These are phyloP conservation scores for Neoscytalidium dimidiatum DNA, from an alignment of 2,329 filamentous ascomycete genomes.

Conservation along the genomic window DNA sequence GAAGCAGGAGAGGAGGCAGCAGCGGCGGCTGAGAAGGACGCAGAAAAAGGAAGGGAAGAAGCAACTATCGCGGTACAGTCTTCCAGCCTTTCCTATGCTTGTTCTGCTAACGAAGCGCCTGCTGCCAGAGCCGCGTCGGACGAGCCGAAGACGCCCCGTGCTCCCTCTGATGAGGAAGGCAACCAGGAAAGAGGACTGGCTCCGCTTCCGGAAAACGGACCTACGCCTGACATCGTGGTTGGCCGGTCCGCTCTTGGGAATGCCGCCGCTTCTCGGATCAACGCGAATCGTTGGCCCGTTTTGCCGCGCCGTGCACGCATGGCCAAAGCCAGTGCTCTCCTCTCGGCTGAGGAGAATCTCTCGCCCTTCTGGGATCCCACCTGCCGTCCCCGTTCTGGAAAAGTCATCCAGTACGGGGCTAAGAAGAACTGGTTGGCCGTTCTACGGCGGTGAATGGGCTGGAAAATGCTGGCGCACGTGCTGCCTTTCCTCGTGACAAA, in stretches of 20 bases:
- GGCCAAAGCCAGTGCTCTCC: not conserved
- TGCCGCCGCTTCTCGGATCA: not conserved
- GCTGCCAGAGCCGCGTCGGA: not conserved
- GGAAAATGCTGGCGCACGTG: not conserved
- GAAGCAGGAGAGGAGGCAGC: not conserved
- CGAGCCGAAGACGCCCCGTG: not conserved
- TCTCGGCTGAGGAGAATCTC: not conserved
- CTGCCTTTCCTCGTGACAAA: not conserved
- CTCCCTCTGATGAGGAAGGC: not conserved
- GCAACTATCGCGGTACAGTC: not conserved
- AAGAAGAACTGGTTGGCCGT: not conserved
- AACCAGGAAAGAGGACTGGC: not conserved
- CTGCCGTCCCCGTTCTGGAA: not conserved
- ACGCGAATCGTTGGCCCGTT: not conserved
- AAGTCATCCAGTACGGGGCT: not conserved
- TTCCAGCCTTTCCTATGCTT: not conserved
- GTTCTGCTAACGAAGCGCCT: not conserved
- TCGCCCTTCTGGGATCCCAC: not conserved
- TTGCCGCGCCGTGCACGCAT: not conserved
- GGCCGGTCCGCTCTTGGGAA: not conserved
- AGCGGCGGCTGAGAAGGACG: not conserved
- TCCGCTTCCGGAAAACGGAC: not conserved
- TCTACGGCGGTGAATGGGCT: not conserved
- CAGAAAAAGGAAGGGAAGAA: not conserved
- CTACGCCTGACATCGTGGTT: not conserved